Evolutionary conservation across 108 stramenopile species (phyloP), one percentile per base, ranked within the genome.

Genomic region (Hondaea fermentalgiana): DNA sequence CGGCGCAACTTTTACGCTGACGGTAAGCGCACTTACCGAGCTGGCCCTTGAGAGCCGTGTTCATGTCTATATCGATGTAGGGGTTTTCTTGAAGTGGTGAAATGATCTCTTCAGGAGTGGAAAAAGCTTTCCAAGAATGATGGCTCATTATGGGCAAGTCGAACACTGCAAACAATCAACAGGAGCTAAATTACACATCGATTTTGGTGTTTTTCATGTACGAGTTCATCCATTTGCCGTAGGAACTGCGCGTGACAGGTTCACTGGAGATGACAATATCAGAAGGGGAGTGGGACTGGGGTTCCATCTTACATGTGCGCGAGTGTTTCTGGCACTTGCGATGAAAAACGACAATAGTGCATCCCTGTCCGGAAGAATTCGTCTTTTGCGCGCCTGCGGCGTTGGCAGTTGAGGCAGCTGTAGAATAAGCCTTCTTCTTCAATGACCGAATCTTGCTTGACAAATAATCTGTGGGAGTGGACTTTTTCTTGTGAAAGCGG

Each of bases 401-500:
- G 64, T 69, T 69, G 10, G 64, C 64, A 0, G 64, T 69, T 14
- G 64, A 69, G 10, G 64, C 25, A 28, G 64, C 64, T 8, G 49
- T 83, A 16, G 76, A 83, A 83, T 47, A 83, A 3, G 45, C 76
- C 76, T 83, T 83, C 23, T 83, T 83, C 4, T 83, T 83, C 17
- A 47, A 3, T 12, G 51, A 53, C 17, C 76, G 19, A 53, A 83
- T 47, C 51, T 83, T 83, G 49, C 25, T 53, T 43, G 45, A 25
- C 19, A 83, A 35, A 23, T 53, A 83, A 45, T 83, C 76, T 6
- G 76, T 16, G 4, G 64, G 42, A 2, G 64, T 69, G 10, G 45
- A 6, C 51, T 69, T 69, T 42, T 83, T 83, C 51, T 83, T 83
- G 76, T 83, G 76, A 28, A 83, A 83, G 45, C 76, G 45, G 76